phyloP scores from a whole-genome alignment of 1,284 basidiomycete genomes.

The Cutaneotrichosporon spelunceum region DNA sequence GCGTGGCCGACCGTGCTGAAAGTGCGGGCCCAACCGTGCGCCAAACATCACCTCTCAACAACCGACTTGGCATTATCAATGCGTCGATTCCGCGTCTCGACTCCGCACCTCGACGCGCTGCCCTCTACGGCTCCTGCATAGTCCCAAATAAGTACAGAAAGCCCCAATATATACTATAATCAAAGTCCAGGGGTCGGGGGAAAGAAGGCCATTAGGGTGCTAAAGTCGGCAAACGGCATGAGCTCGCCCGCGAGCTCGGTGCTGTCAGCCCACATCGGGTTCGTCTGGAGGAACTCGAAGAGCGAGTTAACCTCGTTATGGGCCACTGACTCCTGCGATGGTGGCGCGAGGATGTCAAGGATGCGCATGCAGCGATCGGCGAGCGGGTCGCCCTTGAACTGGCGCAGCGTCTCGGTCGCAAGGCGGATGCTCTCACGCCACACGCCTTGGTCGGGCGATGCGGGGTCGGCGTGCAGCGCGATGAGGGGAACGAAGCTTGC shows the following conservation, averaged over 20 bases:
- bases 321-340: slow-evolving; percentile 3
- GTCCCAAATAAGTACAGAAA: too few species aligned
- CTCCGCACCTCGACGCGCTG: too few species aligned
- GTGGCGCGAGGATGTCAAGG: slow-evolving; percentile 23
- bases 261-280: slow-evolving; percentile 16
- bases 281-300: slow-evolving; percentile 18
- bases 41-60: too few species aligned
- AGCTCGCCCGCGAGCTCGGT: slow-evolving; percentile 15
- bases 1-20: too few species aligned
- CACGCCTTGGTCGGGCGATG: slow-evolving; percentile 5
- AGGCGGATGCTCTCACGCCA: slow-evolving; percentile 23
- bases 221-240: slow-evolving; percentile 25
- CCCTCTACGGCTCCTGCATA: too few species aligned
- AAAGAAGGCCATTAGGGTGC: slow-evolving; percentile 22
- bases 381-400: slow-evolving; percentile 20
- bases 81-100: too few species aligned
- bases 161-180: neutral
- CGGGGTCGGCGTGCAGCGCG: slow-evolving; percentile 25
- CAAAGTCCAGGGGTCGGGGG: neutral
- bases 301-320: slow-evolving; percentile 9
- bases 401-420: slow-evolving; percentile 20
- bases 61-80: too few species aligned
- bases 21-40: too few species aligned
- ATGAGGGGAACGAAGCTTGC: slow-evolving; percentile 30
- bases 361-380: slow-evolving; percentile 24